phyloP scores from a whole-genome alignment of 805 yeast species.

The Metschnikowia aberdeeniae region DNA sequence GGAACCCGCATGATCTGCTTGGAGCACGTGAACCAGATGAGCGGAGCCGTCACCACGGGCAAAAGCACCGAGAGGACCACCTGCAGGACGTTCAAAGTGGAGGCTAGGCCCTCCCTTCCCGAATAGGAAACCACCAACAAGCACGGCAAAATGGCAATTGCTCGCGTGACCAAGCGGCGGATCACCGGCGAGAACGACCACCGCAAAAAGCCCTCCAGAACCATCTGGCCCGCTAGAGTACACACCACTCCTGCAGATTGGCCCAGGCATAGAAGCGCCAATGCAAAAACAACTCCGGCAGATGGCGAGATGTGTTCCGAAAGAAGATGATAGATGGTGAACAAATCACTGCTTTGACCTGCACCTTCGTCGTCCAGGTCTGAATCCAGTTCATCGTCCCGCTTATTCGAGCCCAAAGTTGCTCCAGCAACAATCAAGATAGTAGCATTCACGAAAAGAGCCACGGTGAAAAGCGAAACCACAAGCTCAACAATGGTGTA shows the following conservation, averaged over 20 bases:
- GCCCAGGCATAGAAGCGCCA: conserved; percentile 87
- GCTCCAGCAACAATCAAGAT: conserved; percentile 91
- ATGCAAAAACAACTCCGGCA: conserved; percentile 85
- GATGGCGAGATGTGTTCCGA: conserved; percentile 69
- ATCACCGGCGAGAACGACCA: conserved; percentile 82
- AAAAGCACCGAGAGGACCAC: conserved; percentile 76
- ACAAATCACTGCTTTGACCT: conserved; percentile 60
- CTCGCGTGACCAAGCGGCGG: conserved; percentile 73
- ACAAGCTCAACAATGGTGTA: conserved; percentile 81
- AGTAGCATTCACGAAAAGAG: conserved; percentile 88
- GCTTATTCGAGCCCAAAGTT: conserved; percentile 44
- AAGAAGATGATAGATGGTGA: conserved; percentile 72
- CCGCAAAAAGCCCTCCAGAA: conserved; percentile 80
- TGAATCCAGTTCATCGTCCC: conserved; percentile 19
- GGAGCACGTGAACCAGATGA: conserved; percentile 74
- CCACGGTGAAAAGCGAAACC: conserved; percentile 78
- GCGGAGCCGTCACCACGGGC: conserved; percentile 86
- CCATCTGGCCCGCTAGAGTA: conserved; percentile 91
- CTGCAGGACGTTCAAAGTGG: conserved; percentile 74
- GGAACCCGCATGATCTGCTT: conserved; percentile 62
- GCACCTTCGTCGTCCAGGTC: conserved; percentile 28
- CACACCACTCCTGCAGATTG: conserved; percentile 94
- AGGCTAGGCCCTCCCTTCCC: conserved; percentile 79
- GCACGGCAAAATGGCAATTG: conserved; percentile 84
- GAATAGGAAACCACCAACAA: conserved; percentile 63